Percentiles rank a stretch among this genome's conserved stretches.
phyloP scores from a whole-genome alignment of 306 rosid species.

The Argentina anserina region DNA sequence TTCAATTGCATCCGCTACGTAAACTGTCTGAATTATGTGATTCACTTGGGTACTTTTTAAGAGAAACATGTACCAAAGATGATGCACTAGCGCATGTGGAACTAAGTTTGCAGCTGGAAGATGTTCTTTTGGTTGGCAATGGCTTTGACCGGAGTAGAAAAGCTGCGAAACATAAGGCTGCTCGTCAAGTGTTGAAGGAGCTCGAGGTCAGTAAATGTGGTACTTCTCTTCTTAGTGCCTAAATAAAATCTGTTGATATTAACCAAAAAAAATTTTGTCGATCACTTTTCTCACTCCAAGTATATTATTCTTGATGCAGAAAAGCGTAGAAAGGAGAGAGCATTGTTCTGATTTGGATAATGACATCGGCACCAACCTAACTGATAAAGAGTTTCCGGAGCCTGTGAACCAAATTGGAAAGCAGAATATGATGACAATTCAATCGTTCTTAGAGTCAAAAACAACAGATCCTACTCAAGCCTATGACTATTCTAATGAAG shows the following conservation, averaged over 20 bases:
- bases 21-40: constrained; percentile 59
- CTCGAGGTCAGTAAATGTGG: constrained; percentile 40
- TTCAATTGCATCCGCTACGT: constrained; percentile 66
- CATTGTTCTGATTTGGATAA: constrained; percentile 27
- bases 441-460: constrained; percentile 21
- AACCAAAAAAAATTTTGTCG: background rate
- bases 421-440: constrained; percentile 23
- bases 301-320: constrained; percentile 19
- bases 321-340: constrained; percentile 63
- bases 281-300: background rate
- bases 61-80: constrained; percentile 50
- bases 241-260: too few relatives aligned
- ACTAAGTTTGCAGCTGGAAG: constrained; percentile 65
- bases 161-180: constrained; percentile 72
- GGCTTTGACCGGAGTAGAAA: constrained; percentile 52
- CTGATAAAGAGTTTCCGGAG: constrained; percentile 24
- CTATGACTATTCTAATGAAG: constrained; percentile 14
- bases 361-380: constrained; percentile 10
- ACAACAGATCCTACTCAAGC: constrained; percentile 1
- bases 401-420: constrained; percentile 17
- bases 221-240: constrained; percentile 15
- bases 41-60: constrained; percentile 69
- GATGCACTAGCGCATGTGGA: constrained; percentile 42
- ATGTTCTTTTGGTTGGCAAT: constrained; percentile 43
- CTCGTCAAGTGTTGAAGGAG: constrained; percentile 53